These are phyloP conservation scores for Diaporthe destruens DNA, from an alignment of 2,329 filamentous ascomycete species.

Conservation along the genomic window DNA sequence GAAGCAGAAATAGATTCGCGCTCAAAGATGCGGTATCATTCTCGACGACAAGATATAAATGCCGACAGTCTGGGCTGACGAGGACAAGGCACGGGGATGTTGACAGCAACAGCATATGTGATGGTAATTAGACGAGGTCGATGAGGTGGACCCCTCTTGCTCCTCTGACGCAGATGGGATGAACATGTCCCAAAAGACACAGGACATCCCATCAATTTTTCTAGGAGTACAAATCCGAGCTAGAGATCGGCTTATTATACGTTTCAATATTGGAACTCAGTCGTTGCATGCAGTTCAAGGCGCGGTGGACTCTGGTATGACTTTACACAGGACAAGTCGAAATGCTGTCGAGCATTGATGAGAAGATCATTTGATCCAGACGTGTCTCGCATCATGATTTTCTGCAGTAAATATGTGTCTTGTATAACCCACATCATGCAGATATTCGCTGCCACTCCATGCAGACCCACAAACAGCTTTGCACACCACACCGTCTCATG, in stretches of 20 bases:
- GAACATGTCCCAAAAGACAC: neutral
- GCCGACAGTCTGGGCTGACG: neutral
- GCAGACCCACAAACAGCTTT: neutral
- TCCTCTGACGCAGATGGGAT: neutral
- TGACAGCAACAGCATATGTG: neutral
- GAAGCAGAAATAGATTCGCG: slow-evolving; percentile 56
- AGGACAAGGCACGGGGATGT: neutral
- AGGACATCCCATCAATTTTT: neutral
- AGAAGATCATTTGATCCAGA: neutral
- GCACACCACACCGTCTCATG: neutral
- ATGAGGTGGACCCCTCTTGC: neutral
- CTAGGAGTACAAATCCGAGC: no score
- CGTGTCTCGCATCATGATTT: neutral
- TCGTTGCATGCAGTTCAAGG: neutral
- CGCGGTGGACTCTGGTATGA: neutral
- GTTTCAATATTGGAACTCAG: neutral
- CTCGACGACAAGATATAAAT: neutral
- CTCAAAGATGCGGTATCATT: neutral
- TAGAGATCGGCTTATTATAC: neutral
- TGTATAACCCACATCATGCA: no score
- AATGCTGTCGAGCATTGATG: neutral
- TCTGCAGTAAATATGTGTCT: neutral
- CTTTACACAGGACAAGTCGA: neutral
- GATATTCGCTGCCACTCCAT: neutral
- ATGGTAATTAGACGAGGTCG: neutral